Base-by-base conservation (phyloP, 176 grass and related monocot genomes). In the Rhynchospora breviuscula region DNA sequence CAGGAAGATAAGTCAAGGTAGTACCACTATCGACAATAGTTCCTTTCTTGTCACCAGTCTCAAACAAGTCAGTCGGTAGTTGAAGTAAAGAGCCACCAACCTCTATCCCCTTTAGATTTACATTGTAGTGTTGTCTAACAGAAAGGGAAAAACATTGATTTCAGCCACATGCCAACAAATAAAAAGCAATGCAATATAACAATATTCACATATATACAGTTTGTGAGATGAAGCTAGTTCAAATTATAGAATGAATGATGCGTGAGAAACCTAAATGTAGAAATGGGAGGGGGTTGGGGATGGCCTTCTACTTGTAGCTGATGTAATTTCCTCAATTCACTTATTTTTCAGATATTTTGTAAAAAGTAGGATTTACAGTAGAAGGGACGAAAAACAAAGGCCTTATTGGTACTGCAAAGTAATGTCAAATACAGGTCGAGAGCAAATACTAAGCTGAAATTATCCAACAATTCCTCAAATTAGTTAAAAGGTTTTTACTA, bases 1-100 rank as follows among this genome's bases (percentile, higher is more conserved):
- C 88, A 2, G 95, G 95, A 23, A 98, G 88, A 87, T 98, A 98
- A 15, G 95, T 71, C 69, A 98, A 65, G n/a, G 95, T 98, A 54
- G 95, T 98, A 68, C 95, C 95, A 67, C 95, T 95, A 84, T 98
- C 95, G 83, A 98, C 92, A 61, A 98, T 92, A 26, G 95, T 98
- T 7, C 92, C 92, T 87, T 83, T 90, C 80, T 23, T 89, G 23
- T 88, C 71, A 68, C 77, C 70, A 19, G 53, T 79, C 77, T 75
- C 76, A 59, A 93, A 98, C 62, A 81, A 54, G 87, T 82, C 84
- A 78, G 75, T 59, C 22, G 95, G 87, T 71, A 98, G 88, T 78
- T 83, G 86, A 76, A 98, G 86, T 26, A 66, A 77, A 52, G 64
- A 66, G 65, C 83, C 88, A 82, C 91, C 95, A 73, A 98, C 95